These are phyloP conservation scores for Komagataella phaffii DNA, from an alignment of 805 yeast species.

Conservation along the genomic window DNA sequence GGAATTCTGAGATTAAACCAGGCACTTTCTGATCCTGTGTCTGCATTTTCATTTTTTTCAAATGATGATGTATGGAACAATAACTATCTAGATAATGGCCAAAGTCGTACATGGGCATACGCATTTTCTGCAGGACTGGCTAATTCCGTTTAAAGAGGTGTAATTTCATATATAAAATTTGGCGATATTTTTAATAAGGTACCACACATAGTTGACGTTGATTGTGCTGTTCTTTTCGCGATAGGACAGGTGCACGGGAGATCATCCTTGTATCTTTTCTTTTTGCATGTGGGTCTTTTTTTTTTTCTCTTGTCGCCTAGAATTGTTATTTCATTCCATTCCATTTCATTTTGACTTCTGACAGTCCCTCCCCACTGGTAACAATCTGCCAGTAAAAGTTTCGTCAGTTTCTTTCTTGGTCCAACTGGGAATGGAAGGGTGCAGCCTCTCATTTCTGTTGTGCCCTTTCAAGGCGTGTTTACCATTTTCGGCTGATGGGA, in stretches of 20 bases:
- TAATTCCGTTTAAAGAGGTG: conserved; percentile 7
- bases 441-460: too few relatives aligned
- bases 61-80: conserved; percentile 34
- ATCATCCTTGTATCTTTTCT: too few relatives aligned
- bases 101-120: conserved; percentile 77
- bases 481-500: too few relatives aligned
- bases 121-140: conserved; percentile 53
- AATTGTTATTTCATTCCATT: not conserved
- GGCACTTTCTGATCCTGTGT: conserved; percentile 58
- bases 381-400: too few relatives aligned
- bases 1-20: conserved; percentile 61
- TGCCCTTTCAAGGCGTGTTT: too few relatives aligned
- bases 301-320: not conserved
- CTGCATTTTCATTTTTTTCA: conserved; percentile 51
- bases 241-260: not conserved
- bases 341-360: not conserved
- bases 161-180: not conserved
- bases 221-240: not conserved
- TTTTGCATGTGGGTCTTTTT: not conserved
- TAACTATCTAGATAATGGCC: conserved; percentile 66
- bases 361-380: not conserved
- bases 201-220: not conserved
- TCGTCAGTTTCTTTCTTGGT: too few relatives aligned
- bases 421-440: too few relatives aligned
- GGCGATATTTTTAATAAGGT: not conserved